phyloP scores from a whole-genome alignment of 2,329 filamentous ascomycete species.

The Tolypocladium paradoxum region DNA sequence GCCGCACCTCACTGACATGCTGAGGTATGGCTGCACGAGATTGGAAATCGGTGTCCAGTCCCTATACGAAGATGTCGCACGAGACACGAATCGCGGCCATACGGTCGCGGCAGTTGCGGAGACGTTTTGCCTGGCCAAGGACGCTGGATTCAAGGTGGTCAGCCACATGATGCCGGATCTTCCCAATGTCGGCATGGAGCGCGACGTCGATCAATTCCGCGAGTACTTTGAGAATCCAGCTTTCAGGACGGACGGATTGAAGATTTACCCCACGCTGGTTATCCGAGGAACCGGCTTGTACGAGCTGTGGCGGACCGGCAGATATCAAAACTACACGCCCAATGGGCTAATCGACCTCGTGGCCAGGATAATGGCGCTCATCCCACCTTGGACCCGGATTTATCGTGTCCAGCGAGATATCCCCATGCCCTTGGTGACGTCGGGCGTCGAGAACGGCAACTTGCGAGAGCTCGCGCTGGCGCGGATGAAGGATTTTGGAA shows the following conservation, averaged over 20 bases:
- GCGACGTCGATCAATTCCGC: slow-evolving; percentile 90
- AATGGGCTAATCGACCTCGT: slow-evolving; percentile 94
- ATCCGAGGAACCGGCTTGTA: slow-evolving; percentile 95
- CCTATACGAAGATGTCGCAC: slow-evolving; percentile 94
- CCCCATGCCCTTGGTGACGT: slow-evolving; percentile 99
- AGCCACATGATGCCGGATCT: slow-evolving; percentile 99
- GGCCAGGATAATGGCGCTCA: slow-evolving; percentile 85
- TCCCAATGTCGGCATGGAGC: slow-evolving; percentile 96
- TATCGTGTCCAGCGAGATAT: slow-evolving; percentile 98
- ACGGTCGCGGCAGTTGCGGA: slow-evolving; percentile 92
- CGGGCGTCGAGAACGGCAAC: slow-evolving; percentile 96
- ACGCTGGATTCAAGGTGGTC: slow-evolving; percentile 97
- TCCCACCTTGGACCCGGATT: slow-evolving; percentile 96
- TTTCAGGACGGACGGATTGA: slow-evolving; percentile 92
- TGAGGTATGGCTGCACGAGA: slow-evolving; percentile 93
- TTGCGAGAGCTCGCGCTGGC: slow-evolving; percentile 84
- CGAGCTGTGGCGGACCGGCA: slow-evolving; percentile 91
- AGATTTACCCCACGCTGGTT: slow-evolving; percentile 95
- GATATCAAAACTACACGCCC: slow-evolving; percentile 98
- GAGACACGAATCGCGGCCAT: slow-evolving; percentile 93
- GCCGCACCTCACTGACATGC: slow-evolving; percentile 90
- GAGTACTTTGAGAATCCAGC: slow-evolving; percentile 97
- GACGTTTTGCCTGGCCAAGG: slow-evolving; percentile 94
- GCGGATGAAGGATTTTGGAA: slow-evolving; percentile 99
- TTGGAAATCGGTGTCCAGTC: slow-evolving; percentile 94